Conservation (phyloP, 148 eudicot genomes). For the Nepenthes mirabilis region DNA sequence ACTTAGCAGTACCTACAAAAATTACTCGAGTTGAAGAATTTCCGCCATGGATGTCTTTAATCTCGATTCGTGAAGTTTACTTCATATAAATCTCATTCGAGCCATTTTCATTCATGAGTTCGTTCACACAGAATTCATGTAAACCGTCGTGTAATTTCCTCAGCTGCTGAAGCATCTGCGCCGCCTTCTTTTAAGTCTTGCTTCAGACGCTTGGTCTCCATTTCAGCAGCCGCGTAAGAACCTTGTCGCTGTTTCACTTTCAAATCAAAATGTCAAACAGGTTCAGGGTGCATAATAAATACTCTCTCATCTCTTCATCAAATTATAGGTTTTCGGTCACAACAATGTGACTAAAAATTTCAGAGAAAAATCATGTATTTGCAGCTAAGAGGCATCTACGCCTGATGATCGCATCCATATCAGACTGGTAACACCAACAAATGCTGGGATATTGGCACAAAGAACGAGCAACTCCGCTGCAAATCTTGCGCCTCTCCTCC, state of each 20-base stretch:
- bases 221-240: constrained; percentile 69
- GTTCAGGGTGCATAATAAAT: not conserved
- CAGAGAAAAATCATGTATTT: no score
- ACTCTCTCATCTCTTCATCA: no score
- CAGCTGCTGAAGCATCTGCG: constrained; percentile 65
- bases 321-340: no score
- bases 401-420: no score
- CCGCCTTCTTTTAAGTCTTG: constrained; percentile 36
- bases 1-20: no score
- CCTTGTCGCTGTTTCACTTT: constrained; percentile 52
- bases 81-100: no score
- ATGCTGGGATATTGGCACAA: constrained; percentile 58
- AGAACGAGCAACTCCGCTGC: constrained; percentile 42
- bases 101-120: constrained; percentile 31
- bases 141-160: constrained; percentile 54
- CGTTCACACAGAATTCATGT: constrained; percentile 54
- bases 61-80: no score
- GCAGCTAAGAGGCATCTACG: no score
- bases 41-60: no score
- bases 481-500: constrained; percentile 53
- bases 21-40: no score
- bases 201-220: constrained; percentile 66
- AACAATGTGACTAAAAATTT: no score
- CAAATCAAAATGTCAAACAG: not conserved
- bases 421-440: constrained; percentile 38